Evolutionary conservation across 2,329 filamentous ascomycete species (phyloP).

Genomic region (Coleophoma eucalyptorum): DNA sequence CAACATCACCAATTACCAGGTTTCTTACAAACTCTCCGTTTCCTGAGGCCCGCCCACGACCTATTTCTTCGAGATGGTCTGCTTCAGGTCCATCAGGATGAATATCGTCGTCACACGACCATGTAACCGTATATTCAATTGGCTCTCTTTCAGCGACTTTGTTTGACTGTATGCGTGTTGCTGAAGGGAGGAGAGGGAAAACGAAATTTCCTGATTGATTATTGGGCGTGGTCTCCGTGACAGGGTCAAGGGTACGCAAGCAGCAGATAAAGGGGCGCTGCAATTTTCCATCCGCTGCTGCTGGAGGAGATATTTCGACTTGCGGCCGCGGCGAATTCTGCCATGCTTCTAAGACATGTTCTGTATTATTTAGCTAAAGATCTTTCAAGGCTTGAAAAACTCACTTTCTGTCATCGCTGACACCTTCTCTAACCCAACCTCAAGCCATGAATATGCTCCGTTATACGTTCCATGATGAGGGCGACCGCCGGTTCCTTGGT

Average conservation of each 20-base stretch:
- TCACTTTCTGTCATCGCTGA: conserved; percentile 30
- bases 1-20: conserved; percentile 54
- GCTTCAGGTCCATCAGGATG: conserved; percentile 37
- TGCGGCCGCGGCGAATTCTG: background rate
- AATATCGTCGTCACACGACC: conserved; percentile 47
- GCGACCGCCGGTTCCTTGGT: conserved; percentile 53
- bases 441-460: conserved; percentile 59
- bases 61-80: conserved; percentile 30
- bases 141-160: conserved; percentile 32
- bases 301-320: background rate
- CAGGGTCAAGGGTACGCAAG: conserved; percentile 3
- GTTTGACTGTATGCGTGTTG: conserved; percentile 41
- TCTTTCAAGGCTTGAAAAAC: conserved; percentile 2
- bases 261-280: conserved; percentile 1
- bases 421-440: conserved; percentile 55
- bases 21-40: conserved; percentile 52
- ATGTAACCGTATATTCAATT: conserved; percentile 44
- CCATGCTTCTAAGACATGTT: conserved; percentile 1
- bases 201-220: background rate
- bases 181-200: conserved; percentile 32
- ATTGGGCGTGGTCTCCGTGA: background rate
- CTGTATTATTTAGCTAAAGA: background rate
- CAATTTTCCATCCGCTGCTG: background rate
- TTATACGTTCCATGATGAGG: conserved; percentile 35
- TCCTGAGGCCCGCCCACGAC: conserved; percentile 46